A percentile compares a stretch with the other conserved stretches of the same genome.
These are phyloP conservation scores for Fusarium nurragi DNA, from an alignment of 2,329 filamentous ascomycete species.

Conservation along the genomic window DNA sequence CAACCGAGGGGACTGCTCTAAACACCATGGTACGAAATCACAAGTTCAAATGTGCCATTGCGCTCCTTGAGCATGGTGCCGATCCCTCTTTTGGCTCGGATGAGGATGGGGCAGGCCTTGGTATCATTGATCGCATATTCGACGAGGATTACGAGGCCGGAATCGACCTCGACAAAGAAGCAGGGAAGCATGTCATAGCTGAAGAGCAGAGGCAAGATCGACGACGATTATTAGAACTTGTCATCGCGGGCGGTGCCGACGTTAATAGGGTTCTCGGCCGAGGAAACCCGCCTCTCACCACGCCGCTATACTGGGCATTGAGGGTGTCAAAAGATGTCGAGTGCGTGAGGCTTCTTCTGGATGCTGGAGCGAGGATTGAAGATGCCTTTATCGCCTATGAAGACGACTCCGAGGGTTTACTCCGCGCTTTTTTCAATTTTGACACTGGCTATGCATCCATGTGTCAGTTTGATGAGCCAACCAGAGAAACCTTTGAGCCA, in stretches of 20 bases:
- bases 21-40: background rate
- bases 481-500: background rate
- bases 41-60: background rate
- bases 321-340: background rate
- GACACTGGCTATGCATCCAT: background rate
- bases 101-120: background rate
- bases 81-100: background rate
- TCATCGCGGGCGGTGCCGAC: slow-evolving; percentile 2
- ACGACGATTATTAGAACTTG: background rate
- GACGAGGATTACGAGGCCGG: background rate
- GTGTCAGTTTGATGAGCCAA: fast-evolving
- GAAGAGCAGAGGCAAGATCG: background rate
- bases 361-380: slow-evolving; percentile 3
- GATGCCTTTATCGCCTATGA: background rate
- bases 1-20: background rate
- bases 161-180: background rate
- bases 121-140: slow-evolving; percentile 1
- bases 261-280: background rate
- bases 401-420: background rate
- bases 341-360: slow-evolving; percentile 1
- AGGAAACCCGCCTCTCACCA: no score
- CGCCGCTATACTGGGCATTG: slow-evolving; percentile 1
- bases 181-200: no score
- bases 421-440: background rate
- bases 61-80: slow-evolving; percentile 1